A percentile compares a stretch with the other conserved stretches of the same genome.
These are phyloP conservation scores for Craspedostauros australis DNA, from an alignment of 108 stramenopile genomes.

Conservation along the genomic window DNA sequence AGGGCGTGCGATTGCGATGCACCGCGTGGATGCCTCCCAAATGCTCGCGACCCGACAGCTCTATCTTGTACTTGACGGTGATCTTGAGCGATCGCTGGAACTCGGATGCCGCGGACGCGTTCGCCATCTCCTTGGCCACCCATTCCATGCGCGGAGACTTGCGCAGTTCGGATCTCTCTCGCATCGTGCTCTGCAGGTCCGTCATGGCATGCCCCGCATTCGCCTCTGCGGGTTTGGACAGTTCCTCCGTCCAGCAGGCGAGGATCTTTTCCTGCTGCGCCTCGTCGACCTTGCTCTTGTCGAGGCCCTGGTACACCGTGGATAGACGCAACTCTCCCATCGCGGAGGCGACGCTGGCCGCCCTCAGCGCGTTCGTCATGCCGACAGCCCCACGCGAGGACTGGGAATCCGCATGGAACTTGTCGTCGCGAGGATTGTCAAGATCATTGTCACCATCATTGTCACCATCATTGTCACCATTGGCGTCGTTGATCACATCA, in stretches of 20 bases:
- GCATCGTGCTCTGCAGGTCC: slow-evolving; percentile 21
- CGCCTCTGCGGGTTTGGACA: slow-evolving; percentile 7
- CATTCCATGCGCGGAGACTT: slow-evolving; percentile 24
- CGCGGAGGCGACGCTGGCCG: slow-evolving; percentile 68
- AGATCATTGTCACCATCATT: too few relatives aligned
- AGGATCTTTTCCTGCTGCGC: slow-evolving; percentile 17
- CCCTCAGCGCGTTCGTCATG: slow-evolving; percentile 62
- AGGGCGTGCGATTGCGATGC: slow-evolving; percentile 38
- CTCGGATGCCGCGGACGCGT: slow-evolving; percentile 7
- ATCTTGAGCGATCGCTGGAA: slow-evolving; percentile 20
- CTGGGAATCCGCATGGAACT: slow-evolving; percentile 71
- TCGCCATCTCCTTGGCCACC: slow-evolving; percentile 25
- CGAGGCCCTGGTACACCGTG: background rate
- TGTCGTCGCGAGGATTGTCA: background rate
- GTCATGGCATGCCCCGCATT: background rate
- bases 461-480: slow-evolving; percentile 2
- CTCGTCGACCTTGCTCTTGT: slow-evolving; percentile 4
- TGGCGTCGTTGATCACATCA: slow-evolving; percentile 16
- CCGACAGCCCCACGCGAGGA: slow-evolving; percentile 59
- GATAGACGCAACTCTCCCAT: slow-evolving; percentile 66
- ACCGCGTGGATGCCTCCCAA: slow-evolving; percentile 43
- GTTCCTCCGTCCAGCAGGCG: slow-evolving; percentile 51
- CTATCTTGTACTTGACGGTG: slow-evolving; percentile 36
- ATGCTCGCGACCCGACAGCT: slow-evolving; percentile 14
- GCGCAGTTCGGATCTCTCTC: slow-evolving; percentile 22